Percentiles rank a stretch among this genome's conserved stretches.
These are phyloP conservation scores for Penicillium brasilianum DNA, from an alignment of 2,329 filamentous ascomycete species.

Conservation along the genomic window DNA sequence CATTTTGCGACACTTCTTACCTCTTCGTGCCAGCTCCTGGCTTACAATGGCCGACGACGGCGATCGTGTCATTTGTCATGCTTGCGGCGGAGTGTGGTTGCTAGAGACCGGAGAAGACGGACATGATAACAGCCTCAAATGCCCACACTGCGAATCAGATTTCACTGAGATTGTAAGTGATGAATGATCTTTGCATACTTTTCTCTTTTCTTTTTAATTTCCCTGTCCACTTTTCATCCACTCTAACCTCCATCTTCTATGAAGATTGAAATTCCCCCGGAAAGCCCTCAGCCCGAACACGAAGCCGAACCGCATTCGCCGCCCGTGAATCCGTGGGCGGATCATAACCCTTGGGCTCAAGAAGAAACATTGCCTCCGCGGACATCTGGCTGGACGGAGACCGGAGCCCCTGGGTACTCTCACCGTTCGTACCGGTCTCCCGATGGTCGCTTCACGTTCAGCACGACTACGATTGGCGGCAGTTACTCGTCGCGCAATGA, in stretches of 20 bases:
- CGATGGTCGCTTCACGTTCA: slow-evolving; percentile 51
- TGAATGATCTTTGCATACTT: slow-evolving; percentile 1
- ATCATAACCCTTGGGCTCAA: slow-evolving; percentile 56
- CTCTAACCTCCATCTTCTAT: slow-evolving; percentile 9
- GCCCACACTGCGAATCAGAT: slow-evolving; percentile 77
- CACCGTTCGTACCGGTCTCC: slow-evolving; percentile 52
- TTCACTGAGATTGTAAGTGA: slow-evolving; percentile 81
- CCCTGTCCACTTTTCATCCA: neutral
- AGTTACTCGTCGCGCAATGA: slow-evolving; percentile 27
- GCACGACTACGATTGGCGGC: slow-evolving; percentile 39
- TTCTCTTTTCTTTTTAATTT: neutral
- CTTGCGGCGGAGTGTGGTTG: slow-evolving; percentile 81
- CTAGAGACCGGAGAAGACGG: slow-evolving; percentile 51
- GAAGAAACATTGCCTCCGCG: slow-evolving; percentile 52
- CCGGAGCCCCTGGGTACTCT: slow-evolving; percentile 34
- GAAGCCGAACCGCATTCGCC: slow-evolving; percentile 26
- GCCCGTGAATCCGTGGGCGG: slow-evolving; percentile 41
- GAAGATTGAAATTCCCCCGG: slow-evolving; percentile 43
- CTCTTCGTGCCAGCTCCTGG: neutral
- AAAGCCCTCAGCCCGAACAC: slow-evolving; percentile 33
- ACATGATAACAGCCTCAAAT: slow-evolving; percentile 66
- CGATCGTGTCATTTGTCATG: slow-evolving; percentile 85
- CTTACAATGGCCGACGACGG: slow-evolving; percentile 41
- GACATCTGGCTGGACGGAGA: slow-evolving; percentile 8
- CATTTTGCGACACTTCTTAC: neutral